Evolutionary conservation across 495 filamentous ascomycete genomes (phyloP), one percentile per base, ranked within the genome.

Genomic region (Schizothecium vesticola): DNA sequence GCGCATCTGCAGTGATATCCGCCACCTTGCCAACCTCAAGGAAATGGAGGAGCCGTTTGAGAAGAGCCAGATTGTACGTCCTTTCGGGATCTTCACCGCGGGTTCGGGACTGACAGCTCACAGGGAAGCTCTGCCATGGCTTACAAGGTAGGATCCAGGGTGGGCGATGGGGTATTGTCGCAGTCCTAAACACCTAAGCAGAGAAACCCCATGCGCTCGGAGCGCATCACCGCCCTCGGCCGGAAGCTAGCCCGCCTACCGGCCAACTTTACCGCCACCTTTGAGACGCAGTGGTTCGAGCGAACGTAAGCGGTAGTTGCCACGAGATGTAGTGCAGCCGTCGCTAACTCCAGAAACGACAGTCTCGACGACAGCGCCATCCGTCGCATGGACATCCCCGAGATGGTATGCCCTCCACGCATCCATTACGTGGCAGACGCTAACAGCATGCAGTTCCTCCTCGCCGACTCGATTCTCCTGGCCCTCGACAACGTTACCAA

Each of bases 41-140:
- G 88, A 95, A 80, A 83, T 96, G 69, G 93, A 98, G 78, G 94
- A 97, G 83, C 94, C 94, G 2, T 95, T 96, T 66, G 94, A 97
- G 80, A 90, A 86, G 69, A 83, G 85, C 68, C 90, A 92, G 72
- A 92, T 92, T 55, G 89, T 61, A 19, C 1, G 59, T 28, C 59
- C 2, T 3, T n/a, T 19, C 26, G 13, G 2, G 2, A 7, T 61
- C 4, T 3, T 8, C 1, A 1, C 59, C 6, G 11, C 5, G 9
- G 3, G 16, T 21, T 10, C 19, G 10, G 10, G 28, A 22, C 60
- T 61, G 11, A 61, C 60, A 61, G n/a, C 1, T n/a, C n/a, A 31
- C 8, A 73, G 69, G 74, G 74, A 51, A 72, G 71, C 64, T 78
- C 75, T 0, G 76, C 78, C 61, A 78, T 91, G 91, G 93, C 93